Evolutionary conservation across 768 basidiomycete genomes (phyloP).

Genomic region (Hericium rajendrae): DNA sequence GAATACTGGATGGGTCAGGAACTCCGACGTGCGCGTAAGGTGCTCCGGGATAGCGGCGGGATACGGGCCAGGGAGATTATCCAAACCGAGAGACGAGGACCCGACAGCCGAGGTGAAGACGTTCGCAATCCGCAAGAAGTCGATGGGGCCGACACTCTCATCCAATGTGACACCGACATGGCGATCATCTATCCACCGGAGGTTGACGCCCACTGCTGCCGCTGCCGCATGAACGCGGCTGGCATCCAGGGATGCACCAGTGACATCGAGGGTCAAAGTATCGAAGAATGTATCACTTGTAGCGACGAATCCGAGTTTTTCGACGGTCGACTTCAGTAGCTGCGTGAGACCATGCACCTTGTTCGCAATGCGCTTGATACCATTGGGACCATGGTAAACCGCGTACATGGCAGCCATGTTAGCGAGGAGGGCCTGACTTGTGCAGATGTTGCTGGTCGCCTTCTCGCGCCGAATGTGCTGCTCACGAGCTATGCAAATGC

Average conservation of each 20-base stretch:
- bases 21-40: constrained; percentile 54
- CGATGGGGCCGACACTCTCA: constrained; percentile 72
- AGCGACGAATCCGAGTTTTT: constrained; percentile 64
- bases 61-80: constrained; percentile 32
- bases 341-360: constrained; percentile 88
- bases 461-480: constrained; percentile 97
- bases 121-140: constrained; percentile 70
- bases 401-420: constrained; percentile 99
- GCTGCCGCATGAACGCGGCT: constrained; percentile 63
- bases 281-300: constrained; percentile 82
- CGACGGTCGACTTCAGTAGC: constrained; percentile 57
- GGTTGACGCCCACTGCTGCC: constrained; percentile 61
- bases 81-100: constrained; percentile 33
- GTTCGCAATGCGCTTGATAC: constrained; percentile 74
- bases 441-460: constrained; percentile 98
- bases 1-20: constrained; percentile 84
- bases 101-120: constrained; percentile 68
- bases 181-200: constrained; percentile 65
- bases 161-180: constrained; percentile 87
- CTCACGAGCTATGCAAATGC: constrained; percentile 58
- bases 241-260: constrained; percentile 43
- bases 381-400: constrained; percentile 88
- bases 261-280: constrained; percentile 74
- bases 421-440: constrained; percentile 92
- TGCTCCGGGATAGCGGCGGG: constrained; percentile 42